These are phyloP conservation scores for Senna siamea DNA, from an alignment of 306 rosid genomes.

Conservation along the genomic window DNA sequence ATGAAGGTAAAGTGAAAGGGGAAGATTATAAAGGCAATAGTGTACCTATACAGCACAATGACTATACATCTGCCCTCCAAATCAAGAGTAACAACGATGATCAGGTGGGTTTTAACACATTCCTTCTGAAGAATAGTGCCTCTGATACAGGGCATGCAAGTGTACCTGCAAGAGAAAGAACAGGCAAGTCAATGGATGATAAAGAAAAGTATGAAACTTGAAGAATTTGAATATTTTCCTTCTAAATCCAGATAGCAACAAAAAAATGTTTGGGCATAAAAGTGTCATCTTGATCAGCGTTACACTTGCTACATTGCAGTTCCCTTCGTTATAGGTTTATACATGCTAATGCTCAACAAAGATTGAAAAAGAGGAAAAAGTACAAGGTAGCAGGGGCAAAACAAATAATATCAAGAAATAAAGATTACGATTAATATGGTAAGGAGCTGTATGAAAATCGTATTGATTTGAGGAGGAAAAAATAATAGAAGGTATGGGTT, in stretches of 20 bases:
- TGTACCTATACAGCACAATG: constrained; percentile 41
- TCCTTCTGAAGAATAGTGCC: background rate
- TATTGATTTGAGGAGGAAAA: background rate
- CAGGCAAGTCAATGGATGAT: background rate
- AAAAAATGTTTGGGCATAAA: background rate
- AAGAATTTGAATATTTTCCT: background rate
- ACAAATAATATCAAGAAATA: background rate
- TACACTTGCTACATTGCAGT: background rate
- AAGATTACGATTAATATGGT: background rate
- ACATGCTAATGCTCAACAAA: background rate
- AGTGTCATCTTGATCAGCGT: background rate
- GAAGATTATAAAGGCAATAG: background rate
- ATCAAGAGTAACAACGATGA: constrained; percentile 1
- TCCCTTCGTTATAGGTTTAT: background rate
- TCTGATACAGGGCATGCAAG: background rate
- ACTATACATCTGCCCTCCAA: constrained; percentile 8
- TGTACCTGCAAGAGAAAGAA: constrained; percentile 24
- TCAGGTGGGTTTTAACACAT: constrained; percentile 19
- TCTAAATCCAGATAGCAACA: background rate
- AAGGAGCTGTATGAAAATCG: background rate
- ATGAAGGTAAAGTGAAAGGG: background rate
- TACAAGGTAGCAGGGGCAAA: background rate
- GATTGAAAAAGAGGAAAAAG: background rate
- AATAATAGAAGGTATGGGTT: background rate
- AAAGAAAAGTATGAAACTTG: background rate